Conservation (phyloP, 768 basidiomycete species). For the Termitomyces sp. region DNA sequence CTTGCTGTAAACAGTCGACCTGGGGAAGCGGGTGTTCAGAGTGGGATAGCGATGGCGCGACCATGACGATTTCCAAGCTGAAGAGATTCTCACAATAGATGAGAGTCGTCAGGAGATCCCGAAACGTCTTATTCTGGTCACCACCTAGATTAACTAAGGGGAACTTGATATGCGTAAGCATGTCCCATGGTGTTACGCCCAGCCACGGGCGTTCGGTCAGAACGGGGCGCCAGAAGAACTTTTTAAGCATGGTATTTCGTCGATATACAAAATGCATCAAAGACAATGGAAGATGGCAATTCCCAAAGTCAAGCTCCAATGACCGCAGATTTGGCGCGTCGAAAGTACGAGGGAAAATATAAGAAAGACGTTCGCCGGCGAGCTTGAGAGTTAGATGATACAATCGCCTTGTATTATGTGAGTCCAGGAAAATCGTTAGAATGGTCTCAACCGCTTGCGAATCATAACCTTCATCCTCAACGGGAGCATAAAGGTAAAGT, state of each 20-base stretch:
- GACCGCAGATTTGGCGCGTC: background rate
- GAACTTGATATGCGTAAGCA: conserved; percentile 6
- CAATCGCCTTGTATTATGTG: background rate
- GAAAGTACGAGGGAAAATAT: background rate
- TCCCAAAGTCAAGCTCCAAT: background rate
- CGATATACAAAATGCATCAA: background rate
- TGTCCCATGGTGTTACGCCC: background rate
- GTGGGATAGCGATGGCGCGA: background rate
- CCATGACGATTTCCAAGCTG: conserved; percentile 1
- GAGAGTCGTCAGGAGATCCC: background rate
- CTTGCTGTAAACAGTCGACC: background rate
- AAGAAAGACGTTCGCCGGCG: too few relatives aligned
- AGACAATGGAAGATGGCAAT: background rate
- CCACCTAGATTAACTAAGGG: background rate
- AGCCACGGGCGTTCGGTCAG: background rate
- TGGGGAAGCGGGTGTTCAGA: background rate
- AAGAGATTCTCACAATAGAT: background rate
- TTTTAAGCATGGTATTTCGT: background rate
- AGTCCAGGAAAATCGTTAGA: background rate
- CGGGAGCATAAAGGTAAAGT: background rate
- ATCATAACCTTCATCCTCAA: background rate
- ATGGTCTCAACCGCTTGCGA: background rate
- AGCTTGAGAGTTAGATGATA: background rate
- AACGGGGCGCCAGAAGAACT: background rate
- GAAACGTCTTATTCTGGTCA: too few relatives aligned